Percentiles rank a stretch among this genome's conserved stretches.
Conservation (phyloP, 805 yeast species). For the Myxozyma kluyveri region DNA sequence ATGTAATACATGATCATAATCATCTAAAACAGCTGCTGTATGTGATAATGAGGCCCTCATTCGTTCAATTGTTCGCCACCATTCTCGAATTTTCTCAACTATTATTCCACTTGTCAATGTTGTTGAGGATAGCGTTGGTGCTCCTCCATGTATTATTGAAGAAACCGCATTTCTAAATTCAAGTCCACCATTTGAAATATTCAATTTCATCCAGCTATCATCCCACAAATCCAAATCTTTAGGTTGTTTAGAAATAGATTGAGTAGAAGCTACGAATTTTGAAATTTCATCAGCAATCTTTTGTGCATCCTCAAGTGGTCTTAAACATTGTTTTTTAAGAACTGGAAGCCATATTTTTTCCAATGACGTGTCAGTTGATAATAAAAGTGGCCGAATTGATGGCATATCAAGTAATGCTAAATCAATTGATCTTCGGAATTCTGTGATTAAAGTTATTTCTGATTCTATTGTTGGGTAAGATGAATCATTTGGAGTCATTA, state of each 20-base stretch:
- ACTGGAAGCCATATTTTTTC: constrained; percentile 16
- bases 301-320: constrained; percentile 3
- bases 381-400: constrained; percentile 4
- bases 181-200: constrained; percentile 23
- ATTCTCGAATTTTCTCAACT: constrained; percentile 5
- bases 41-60: background rate
- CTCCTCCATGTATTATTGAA: constrained; percentile 10
- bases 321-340: constrained; percentile 2
- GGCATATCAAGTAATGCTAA: constrained; percentile 12
- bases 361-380: constrained; percentile 8
- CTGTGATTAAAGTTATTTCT: constrained; percentile 6
- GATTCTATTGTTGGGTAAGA: background rate
- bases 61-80: constrained; percentile 14
- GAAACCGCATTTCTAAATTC: constrained; percentile 20
- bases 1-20: constrained; percentile 8
- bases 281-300: background rate
- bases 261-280: background rate
- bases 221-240: constrained; percentile 16
- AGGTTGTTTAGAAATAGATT: background rate
- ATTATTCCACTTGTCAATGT: constrained; percentile 3
- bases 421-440: constrained; percentile 13
- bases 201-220: constrained; percentile 22
- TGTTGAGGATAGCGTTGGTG: too few relatives aligned
- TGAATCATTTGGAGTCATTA: background rate
- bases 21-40: constrained; percentile 15